Evolutionary conservation across 768 basidiomycete genomes (phyloP), one percentile per base, ranked within the genome.

Genomic region (Leccinum arenicola): DNA sequence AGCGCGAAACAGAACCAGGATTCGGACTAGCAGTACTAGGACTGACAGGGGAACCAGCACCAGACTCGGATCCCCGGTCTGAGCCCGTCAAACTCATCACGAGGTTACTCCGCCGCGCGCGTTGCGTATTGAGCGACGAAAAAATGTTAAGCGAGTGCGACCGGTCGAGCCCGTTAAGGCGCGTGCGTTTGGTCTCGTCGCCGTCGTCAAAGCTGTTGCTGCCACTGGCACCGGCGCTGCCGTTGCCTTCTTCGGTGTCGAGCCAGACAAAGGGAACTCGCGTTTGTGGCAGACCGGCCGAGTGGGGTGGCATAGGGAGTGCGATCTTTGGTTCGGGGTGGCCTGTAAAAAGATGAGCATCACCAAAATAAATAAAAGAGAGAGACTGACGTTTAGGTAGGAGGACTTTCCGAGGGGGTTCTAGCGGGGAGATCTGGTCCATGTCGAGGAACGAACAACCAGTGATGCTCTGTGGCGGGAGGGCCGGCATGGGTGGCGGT

Each of bases 251-350:
- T 4, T 50, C 48, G 14, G 73, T 71, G 58, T 79, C 74, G 55
- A 78, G 71, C 83, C 82, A 83, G 63, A 82, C 77, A 2, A 81
- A 80, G 1, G 83, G 81, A 17, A 83, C 77, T 0, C 31, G 56
- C 0, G 70, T 65, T 3, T 14, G 56, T 1, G 62, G 58, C 35
- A 66, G 64, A 17, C 66, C 58, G 8, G 68, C 63, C 21, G 72
- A 63, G 29, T 63, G 67, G 72, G 67, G 21, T 6, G 64, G 60
- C 4, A 61, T 51, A 1, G 70, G 70, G 5, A 68, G 60, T n/a
- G 25, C 25, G 25, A 25, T 25, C 4, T 2, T 25, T 25, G 5
- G 25, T 25, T 25, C 25, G 25, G 25, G 25, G 25, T 25, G 25
- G 25, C 25, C 25, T 25, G 0, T 25, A 25, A 25, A 25, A 25